A percentile compares a stretch with the other conserved stretches of the same genome.
Conservation (phyloP, 441 rosid species). For the Mallotus japonicus region DNA sequence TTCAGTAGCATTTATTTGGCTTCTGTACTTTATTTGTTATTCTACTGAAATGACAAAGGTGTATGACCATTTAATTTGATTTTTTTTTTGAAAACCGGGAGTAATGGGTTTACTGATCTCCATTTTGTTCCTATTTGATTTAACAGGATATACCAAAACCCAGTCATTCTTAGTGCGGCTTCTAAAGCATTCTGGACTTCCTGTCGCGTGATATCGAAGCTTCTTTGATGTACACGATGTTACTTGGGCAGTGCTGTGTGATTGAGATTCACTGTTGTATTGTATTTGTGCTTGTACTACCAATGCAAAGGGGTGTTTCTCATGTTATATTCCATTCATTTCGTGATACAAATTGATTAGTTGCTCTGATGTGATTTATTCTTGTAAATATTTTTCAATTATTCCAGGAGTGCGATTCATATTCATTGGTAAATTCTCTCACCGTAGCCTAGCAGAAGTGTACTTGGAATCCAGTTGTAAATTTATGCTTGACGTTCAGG, state of each 20-base stretch:
- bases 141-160: conserved; percentile 88
- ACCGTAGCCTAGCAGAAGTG: not conserved
- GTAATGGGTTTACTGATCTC: not conserved
- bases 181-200: conserved; percentile 91
- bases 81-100: not conserved
- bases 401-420: conserved; percentile 35
- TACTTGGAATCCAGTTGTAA: conserved; percentile 3
- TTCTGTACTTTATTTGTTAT: not conserved
- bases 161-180: conserved; percentile 64
- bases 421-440: conserved; percentile 20
- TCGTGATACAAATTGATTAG: conserved; percentile 30
- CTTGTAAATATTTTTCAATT: conserved; percentile 45
- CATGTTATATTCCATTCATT: conserved; percentile 39
- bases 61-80: not conserved
- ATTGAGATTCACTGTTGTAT: conserved; percentile 25
- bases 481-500: not conserved
- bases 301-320: conserved; percentile 32
- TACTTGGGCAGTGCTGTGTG: conserved; percentile 10
- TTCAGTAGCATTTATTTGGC: not conserved
- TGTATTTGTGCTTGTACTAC: conserved; percentile 23
- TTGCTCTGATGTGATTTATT: conserved; percentile 21
- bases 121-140: conserved; percentile 2
- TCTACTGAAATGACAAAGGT: not conserved
- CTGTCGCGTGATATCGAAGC: conserved; percentile 79
- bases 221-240: conserved; percentile 44